These are phyloP conservation scores for Didymellaceae sp. DNA, from an alignment of 2,329 filamentous ascomycete genomes.

Conservation along the genomic window DNA sequence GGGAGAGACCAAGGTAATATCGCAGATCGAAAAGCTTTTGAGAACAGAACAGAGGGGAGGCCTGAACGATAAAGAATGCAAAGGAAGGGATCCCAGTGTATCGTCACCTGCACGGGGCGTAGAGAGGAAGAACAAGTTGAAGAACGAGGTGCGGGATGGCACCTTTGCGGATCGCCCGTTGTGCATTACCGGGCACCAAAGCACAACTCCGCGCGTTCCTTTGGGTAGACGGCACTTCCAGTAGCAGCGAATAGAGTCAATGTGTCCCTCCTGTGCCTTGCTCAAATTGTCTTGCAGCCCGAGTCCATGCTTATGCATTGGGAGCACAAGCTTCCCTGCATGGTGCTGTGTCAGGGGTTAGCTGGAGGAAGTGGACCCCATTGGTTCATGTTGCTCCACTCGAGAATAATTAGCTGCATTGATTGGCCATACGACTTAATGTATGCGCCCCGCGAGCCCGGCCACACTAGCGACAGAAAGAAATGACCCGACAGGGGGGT, in stretches of 20 bases:
- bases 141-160: slow-evolving; percentile 34
- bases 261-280: slow-evolving; percentile 32
- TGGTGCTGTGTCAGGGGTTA: slow-evolving; percentile 29
- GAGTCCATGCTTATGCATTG: slow-evolving; percentile 42
- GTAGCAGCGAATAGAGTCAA: slow-evolving; percentile 37
- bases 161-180: slow-evolving; percentile 42
- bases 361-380: slow-evolving; percentile 10
- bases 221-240: slow-evolving; percentile 36
- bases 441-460: slow-evolving; percentile 30
- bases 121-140: slow-evolving; percentile 32
- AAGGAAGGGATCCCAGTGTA: slow-evolving; percentile 29
- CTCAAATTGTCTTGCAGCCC: slow-evolving; percentile 40
- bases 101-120: slow-evolving; percentile 38
- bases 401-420: slow-evolving; percentile 4
- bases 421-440: slow-evolving; percentile 33
- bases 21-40: slow-evolving; percentile 20
- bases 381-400: slow-evolving; percentile 21
- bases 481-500: slow-evolving; percentile 34
- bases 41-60: slow-evolving; percentile 17
- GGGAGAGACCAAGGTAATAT: slow-evolving; percentile 18
- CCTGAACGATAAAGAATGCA: slow-evolving; percentile 16
- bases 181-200: slow-evolving; percentile 37
- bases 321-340: slow-evolving; percentile 42
- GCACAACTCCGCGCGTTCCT: slow-evolving; percentile 40
- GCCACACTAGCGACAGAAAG: slow-evolving; percentile 31